A percentile compares a stretch with the other conserved stretches of the same genome.
These are phyloP conservation scores for Phycomyces blakesleeanus DNA, from an alignment of 192 early-diverging fungal genomes.

Conservation along the genomic window DNA sequence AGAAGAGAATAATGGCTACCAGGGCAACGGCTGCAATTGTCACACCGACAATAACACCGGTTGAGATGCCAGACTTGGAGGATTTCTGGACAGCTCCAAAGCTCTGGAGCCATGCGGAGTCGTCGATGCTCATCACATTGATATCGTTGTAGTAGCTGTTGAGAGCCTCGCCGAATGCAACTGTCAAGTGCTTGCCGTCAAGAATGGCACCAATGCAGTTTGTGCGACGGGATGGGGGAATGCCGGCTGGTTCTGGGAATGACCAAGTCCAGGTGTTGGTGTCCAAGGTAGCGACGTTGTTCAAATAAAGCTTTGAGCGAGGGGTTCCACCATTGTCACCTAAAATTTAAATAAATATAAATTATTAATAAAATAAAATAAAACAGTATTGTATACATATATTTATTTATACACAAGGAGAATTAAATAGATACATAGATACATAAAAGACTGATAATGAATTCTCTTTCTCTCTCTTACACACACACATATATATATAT, in stretches of 20 bases:
- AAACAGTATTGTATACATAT: no score
- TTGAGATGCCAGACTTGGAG: slow-evolving; percentile 11
- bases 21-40: slow-evolving; percentile 22
- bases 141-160: slow-evolving; percentile 32
- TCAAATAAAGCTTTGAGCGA: slow-evolving; percentile 10
- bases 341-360: slow-evolving; percentile 9
- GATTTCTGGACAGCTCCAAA: neutral
- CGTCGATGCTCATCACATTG: slow-evolving; percentile 21
- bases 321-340: slow-evolving; percentile 16
- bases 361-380: slow-evolving; percentile 3
- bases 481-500: no score
- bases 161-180: slow-evolving; percentile 23
- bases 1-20: slow-evolving; percentile 24
- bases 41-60: slow-evolving; percentile 34
- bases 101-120: slow-evolving; percentile 19
- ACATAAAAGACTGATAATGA: neutral
- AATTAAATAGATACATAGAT: no score
- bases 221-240: slow-evolving; percentile 25
- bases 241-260: slow-evolving; percentile 11
- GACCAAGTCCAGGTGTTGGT: slow-evolving; percentile 32
- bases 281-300: slow-evolving; percentile 19
- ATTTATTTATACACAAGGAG: no score
- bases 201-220: slow-evolving; percentile 20
- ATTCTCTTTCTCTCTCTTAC: neutral
- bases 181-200: slow-evolving; percentile 18